Evolutionary conservation across 2,329 filamentous ascomycete genomes (phyloP), one percentile per base, ranked within the genome.

Genomic region (Pseudophaeomoniella oleicola): DNA sequence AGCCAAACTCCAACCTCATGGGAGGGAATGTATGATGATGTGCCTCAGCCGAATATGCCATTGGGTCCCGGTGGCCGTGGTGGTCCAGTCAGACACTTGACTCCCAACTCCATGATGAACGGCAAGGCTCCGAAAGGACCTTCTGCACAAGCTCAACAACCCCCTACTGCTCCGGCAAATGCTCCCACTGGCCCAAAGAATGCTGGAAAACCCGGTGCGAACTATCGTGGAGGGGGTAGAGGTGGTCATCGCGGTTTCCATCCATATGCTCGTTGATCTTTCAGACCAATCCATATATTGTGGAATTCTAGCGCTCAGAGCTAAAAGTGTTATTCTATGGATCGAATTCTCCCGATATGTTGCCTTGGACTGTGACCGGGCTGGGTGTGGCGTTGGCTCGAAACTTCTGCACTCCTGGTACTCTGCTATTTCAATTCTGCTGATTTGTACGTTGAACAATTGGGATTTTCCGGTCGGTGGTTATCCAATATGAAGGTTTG

Each of bases 11-110:
- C 81, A n/a, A 84, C 82, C 16, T 87, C 80, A 30, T 94, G 87
- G 86, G 88, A 96, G 57, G 88, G 88, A 51, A 94, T 94, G 86
- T 96, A 94, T 57, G 88, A 96, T 54, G 88, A 94, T 55, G 83
- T 87, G 2, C 87, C 86, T 12, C 84, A 88, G 53, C 84, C 84
- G 4, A 78, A 78, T 48, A 71, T 78, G 39, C 63, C 66, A 45
- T 64, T 62, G 12, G 69, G 64, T 33, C 60, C 53, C n/a, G 58
- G 65, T 41, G 59, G 60, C 35, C 58, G 64, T 40, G 46, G 57
- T 36, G 44, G 38, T 9, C 27, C 15, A 17, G 42, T 43, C 10
- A 44, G 47, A 36, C 43, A 41, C 38, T 39, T 16, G 18, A 41
- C 40, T 45, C 47, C 47, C 60, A 52, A 59, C 58, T 46, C 58